Percentiles rank a stretch among this genome's conserved stretches.
Conservation (phyloP, 2,329 filamentous ascomycete species). For the Cladophialophora exuberans region DNA sequence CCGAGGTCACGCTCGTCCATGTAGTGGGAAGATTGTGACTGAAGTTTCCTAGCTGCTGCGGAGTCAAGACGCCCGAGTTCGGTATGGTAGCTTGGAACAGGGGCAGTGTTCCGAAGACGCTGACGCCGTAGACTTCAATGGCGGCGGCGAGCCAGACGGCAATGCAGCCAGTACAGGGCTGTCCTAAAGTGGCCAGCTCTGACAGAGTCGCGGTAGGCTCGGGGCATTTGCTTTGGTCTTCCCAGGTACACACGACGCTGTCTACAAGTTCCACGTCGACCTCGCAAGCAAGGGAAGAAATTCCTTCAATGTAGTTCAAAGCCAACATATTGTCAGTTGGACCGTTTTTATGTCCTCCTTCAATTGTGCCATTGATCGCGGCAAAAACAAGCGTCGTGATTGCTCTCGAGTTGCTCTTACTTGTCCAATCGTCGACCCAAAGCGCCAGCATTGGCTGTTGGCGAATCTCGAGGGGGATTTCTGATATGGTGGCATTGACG, state of each 20-base stretch:
- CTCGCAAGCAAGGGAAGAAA: background rate
- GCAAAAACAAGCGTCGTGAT: background rate
- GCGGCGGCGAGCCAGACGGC: background rate
- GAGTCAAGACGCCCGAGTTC: background rate
- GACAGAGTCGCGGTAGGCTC: background rate
- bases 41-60: background rate
- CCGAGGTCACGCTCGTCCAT: background rate
- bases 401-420: background rate
- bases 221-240: conserved; percentile 1
- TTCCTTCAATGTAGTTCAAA: background rate
- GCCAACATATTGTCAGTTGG: background rate
- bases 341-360: background rate
- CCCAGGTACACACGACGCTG: background rate
- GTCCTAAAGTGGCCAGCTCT: background rate
- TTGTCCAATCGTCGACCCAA: background rate
- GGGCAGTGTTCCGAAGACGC: background rate
- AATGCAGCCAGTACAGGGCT: conserved; percentile 1
- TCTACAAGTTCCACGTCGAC: conserved; percentile 1
- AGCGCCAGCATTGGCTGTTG: background rate
- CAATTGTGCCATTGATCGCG: conserved; percentile 1
- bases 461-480: background rate
- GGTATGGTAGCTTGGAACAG: background rate
- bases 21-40: background rate
- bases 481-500: background rate
- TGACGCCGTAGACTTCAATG: background rate